Evolutionary conservation across 179 eudicot species (phyloP).

Genomic region (Silene vulgaris): DNA sequence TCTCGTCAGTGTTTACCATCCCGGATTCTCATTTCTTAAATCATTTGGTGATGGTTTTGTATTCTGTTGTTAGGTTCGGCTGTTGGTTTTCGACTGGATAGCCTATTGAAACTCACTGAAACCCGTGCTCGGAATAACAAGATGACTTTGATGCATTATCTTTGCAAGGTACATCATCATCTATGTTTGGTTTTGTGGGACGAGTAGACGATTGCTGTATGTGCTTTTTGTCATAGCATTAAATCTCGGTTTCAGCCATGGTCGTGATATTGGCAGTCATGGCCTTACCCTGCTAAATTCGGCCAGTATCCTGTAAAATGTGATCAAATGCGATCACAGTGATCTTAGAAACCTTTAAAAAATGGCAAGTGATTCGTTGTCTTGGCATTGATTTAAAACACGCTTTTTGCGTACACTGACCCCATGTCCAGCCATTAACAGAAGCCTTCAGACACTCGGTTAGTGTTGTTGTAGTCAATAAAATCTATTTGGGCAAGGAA

Average conservation of each 20-base stretch:
- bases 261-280: background rate
- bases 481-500: background rate
- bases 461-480: background rate
- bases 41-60: conserved; percentile 3
- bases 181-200: background rate
- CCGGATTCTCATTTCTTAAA: conserved; percentile 10
- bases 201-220: background rate
- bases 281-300: background rate
- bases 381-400: background rate
- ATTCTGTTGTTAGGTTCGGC: conserved; percentile 57
- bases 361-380: background rate
- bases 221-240: background rate
- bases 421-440: no score
- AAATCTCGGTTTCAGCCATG: background rate
- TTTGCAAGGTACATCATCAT: conserved; percentile 58
- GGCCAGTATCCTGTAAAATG: background rate
- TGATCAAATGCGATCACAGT: background rate
- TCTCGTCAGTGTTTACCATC: background rate
- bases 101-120: conserved; percentile 83
- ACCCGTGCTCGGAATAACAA: conserved; percentile 82
- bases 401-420: background rate
- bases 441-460: background rate
- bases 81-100: conserved; percentile 82
- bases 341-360: background rate
- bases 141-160: conserved; percentile 95